These are phyloP conservation scores for Aspergillus ellipticus DNA, from an alignment of 495 filamentous ascomycete species.

Conservation along the genomic window DNA sequence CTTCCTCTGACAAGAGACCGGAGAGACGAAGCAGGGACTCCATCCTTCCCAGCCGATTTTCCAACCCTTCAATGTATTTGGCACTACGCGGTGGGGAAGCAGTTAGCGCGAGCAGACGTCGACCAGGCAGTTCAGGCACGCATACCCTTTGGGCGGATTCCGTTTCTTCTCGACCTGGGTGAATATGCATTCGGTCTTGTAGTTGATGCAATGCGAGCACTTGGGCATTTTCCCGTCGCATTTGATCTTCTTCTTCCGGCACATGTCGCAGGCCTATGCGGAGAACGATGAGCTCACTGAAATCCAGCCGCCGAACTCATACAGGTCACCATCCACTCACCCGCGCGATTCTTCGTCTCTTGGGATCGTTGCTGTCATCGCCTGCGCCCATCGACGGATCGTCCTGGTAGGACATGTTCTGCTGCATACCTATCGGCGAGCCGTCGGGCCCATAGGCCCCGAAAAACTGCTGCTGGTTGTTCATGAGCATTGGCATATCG, in stretches of 20 bases:
- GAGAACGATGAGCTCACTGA: constrained; percentile 18
- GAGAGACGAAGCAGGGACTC: constrained; percentile 84
- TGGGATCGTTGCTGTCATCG: constrained; percentile 72
- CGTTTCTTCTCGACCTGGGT: constrained; percentile 99
- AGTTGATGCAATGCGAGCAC: constrained; percentile 95
- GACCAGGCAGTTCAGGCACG: not conserved
- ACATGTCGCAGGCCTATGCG: constrained; percentile 92
- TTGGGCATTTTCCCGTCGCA: constrained; percentile 95
- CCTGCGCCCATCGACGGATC: constrained; percentile 39
- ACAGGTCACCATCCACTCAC: constrained; percentile 44
- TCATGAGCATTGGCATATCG: constrained; percentile 45
- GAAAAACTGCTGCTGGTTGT: constrained; percentile 70
- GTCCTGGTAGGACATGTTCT: constrained; percentile 60
- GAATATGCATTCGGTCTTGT: constrained; percentile 97
- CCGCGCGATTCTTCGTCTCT: constrained; percentile 89
- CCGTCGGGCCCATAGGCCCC: constrained; percentile 59
- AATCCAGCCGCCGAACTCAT: not conserved
- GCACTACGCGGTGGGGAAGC: constrained; percentile 52
- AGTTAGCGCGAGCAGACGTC: constrained; percentile 14
- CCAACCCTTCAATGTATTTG: constrained; percentile 96
- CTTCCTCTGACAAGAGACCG: constrained; percentile 82
- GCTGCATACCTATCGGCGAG: constrained; percentile 55
- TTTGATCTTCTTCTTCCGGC: constrained; percentile 99
- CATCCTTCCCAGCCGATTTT: constrained; percentile 92
- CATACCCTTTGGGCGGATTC: constrained; percentile 93